Evolutionary conservation across 2,329 filamentous ascomycete genomes (phyloP).

Genomic region (Trichoderma arundinaceum): DNA sequence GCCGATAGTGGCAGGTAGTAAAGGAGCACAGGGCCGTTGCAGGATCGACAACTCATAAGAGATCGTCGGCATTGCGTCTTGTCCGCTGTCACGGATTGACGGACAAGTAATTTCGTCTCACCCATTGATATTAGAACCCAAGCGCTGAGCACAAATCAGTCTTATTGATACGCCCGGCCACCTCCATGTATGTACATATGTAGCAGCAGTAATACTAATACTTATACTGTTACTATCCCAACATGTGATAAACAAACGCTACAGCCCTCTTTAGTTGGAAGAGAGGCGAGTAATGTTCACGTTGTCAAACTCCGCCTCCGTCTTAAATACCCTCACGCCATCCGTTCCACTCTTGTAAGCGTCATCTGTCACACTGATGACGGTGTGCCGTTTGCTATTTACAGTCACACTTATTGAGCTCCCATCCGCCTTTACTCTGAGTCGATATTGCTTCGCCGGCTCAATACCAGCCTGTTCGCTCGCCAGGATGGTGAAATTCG

Average conservation of each 20-base stretch:
- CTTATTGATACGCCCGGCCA: background rate
- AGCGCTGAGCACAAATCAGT: background rate
- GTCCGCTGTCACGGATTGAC: constrained; percentile 3
- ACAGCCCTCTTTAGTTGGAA: background rate
- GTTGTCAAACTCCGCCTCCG: constrained; percentile 36
- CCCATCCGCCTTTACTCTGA: constrained; percentile 32
- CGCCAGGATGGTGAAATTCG: constrained; percentile 30
- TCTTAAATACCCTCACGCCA: constrained; percentile 34
- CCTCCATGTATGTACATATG: background rate
- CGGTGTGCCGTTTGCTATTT: constrained; percentile 28
- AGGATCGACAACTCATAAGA: constrained; percentile 7
- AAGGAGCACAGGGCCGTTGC: background rate
- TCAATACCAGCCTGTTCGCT: constrained; percentile 26
- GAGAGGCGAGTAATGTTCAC: constrained; percentile 31
- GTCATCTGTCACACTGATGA: constrained; percentile 32
- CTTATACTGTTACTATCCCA: background rate
- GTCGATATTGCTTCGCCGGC: constrained; percentile 24
- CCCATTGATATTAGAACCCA: background rate
- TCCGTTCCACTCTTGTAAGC: constrained; percentile 33
- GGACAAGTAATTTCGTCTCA: background rate
- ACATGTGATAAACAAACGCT: background rate
- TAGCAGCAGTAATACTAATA: background rate
- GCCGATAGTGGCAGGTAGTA: constrained; percentile 15
- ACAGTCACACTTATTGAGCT: constrained; percentile 32
- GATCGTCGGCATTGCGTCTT: constrained; percentile 4